Evolutionary conservation across 2,329 filamentous ascomycete species (phyloP).

Genomic region (Fusarium protoensiforme): DNA sequence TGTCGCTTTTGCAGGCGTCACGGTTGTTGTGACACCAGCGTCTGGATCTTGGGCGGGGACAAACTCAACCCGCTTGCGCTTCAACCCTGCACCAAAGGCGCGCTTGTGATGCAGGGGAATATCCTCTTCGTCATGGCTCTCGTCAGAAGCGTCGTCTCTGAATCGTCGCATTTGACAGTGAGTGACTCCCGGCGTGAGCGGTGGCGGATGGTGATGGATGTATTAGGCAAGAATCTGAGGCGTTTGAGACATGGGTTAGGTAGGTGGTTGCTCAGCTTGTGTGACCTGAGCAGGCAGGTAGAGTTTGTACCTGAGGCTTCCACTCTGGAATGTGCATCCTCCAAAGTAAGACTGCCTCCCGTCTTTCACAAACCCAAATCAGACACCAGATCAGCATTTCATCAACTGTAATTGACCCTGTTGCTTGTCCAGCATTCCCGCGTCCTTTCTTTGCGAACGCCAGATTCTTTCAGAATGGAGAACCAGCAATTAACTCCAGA

Average conservation of each 20-base stretch:
- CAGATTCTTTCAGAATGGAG: background rate
- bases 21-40: slow-evolving; percentile 32
- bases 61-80: slow-evolving; percentile 65
- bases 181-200: background rate
- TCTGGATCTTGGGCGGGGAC: slow-evolving; percentile 62
- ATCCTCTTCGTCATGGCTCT: slow-evolving; percentile 54
- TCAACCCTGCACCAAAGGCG: slow-evolving; percentile 67
- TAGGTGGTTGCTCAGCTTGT: background rate
- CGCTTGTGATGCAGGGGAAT: slow-evolving; percentile 64
- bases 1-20: slow-evolving; percentile 31
- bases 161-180: slow-evolving; percentile 41
- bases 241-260: background rate
- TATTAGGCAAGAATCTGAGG: background rate
- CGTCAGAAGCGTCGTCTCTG: slow-evolving; percentile 38
- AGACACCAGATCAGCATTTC: background rate
- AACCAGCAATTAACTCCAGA: background rate
- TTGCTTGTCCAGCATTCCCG: background rate
- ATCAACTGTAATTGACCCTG: background rate
- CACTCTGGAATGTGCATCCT: background rate
- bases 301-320: slow-evolving; percentile 14
- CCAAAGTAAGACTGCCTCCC: background rate
- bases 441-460: background rate
- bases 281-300: background rate
- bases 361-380: background rate
- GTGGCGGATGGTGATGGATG: background rate